Evolutionary conservation across 805 yeast species (phyloP).

Genomic region (Yarrowia porcina): DNA sequence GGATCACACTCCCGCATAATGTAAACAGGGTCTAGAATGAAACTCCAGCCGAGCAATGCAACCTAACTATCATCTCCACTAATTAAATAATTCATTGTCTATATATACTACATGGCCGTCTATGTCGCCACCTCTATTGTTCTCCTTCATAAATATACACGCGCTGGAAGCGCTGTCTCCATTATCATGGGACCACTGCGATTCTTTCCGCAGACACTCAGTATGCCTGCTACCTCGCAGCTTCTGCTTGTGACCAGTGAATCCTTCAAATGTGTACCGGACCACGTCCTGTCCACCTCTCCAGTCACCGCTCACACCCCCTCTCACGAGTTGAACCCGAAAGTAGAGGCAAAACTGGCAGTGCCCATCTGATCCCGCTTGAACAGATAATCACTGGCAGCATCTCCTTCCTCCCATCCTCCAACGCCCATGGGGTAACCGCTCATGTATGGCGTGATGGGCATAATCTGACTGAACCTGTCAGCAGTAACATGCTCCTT

Average conservation of each 20-base stretch:
- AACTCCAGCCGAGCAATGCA: no score
- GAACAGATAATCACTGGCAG: neutral
- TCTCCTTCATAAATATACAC: constrained; percentile 1
- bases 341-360: neutral
- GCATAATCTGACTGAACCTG: neutral
- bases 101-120: neutral
- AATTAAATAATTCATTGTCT: neutral
- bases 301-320: neutral
- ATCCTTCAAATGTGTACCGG: neutral
- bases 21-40: no score
- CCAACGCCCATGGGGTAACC: constrained; percentile 1
- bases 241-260: neutral
- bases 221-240: no score
- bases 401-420: constrained; percentile 3
- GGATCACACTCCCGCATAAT: neutral
- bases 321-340: neutral
- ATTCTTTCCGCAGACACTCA: no score
- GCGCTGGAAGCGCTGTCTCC: neutral
- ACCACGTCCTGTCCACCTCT: no score
- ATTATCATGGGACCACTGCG: neutral
- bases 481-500: neutral
- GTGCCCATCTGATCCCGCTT: constrained; percentile 7
- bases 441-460: constrained; percentile 17
- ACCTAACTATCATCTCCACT: no score
- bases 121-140: neutral